A percentile compares a stretch with the other conserved stretches of the same genome.
Conservation (phyloP, 2,329 filamentous ascomycete species). For the Botrytis medusae region DNA sequence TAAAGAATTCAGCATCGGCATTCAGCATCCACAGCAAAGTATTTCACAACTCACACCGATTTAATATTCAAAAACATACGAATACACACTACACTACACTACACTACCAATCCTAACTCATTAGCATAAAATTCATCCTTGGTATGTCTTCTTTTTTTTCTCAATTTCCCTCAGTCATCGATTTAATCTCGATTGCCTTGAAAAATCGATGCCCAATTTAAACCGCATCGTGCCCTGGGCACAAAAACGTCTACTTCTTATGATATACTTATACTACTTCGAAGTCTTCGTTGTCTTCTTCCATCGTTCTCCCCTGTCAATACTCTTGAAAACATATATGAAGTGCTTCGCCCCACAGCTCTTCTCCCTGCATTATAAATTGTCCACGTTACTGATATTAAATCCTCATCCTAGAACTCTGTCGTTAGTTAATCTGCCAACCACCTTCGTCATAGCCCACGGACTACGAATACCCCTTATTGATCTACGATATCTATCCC, state of each 20-base stretch:
- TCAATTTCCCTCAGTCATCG: slow-evolving; percentile 10
- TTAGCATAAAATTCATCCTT: slow-evolving; percentile 16
- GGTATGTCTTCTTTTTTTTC: slow-evolving; percentile 25
- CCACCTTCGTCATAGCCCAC: slow-evolving; percentile 13
- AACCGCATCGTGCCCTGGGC: slow-evolving; percentile 22
- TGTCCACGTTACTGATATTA: slow-evolving; percentile 23
- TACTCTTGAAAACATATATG: not conserved
- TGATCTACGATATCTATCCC: slow-evolving; percentile 25
- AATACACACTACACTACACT: not conserved
- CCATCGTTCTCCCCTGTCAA: slow-evolving; percentile 20
- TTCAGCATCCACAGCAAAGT: not conserved
- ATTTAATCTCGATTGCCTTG: slow-evolving; percentile 7
- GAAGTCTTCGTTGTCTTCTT: slow-evolving; percentile 12
- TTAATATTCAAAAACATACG: slow-evolving; percentile 9
- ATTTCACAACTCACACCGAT: not conserved
- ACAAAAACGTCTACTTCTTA: slow-evolving; percentile 18
- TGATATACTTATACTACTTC: slow-evolving; percentile 16
- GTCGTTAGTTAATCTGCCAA: slow-evolving; percentile 23
- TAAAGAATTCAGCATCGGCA: not conserved
- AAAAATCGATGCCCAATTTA: not conserved
- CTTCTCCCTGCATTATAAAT: slow-evolving; percentile 19
- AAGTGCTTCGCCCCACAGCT: slow-evolving; percentile 13
- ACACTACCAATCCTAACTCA: not conserved
- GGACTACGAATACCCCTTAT: slow-evolving; percentile 20
- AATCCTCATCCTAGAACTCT: slow-evolving; percentile 24